These are phyloP conservation scores for Entoloma clypeatum DNA, from an alignment of 1,284 basidiomycete genomes.

Conservation along the genomic window DNA sequence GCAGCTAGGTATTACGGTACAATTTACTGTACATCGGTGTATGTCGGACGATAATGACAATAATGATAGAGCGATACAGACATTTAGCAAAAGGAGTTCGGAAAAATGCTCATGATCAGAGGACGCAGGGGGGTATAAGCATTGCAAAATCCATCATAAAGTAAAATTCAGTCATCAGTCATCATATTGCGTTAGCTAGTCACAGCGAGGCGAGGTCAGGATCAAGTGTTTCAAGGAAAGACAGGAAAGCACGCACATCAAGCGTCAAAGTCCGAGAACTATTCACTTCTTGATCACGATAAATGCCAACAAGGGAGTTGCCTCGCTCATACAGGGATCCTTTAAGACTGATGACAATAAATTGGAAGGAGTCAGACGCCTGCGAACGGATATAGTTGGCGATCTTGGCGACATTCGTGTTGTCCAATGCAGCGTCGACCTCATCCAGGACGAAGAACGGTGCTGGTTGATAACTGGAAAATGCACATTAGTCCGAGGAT, in stretches of 20 bases:
- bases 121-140: too few species aligned
- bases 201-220: background rate
- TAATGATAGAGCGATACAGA: too few species aligned
- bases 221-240: background rate
- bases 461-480: constrained; percentile 85
- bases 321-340: constrained; percentile 88
- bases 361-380: constrained; percentile 82
- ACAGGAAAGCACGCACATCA: constrained; percentile 60
- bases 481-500: constrained; percentile 2
- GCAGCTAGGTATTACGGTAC: too few species aligned
- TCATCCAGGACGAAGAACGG: constrained; percentile 99
- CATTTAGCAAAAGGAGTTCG: too few species aligned
- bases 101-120: too few species aligned
- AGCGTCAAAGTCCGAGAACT: constrained; percentile 86
- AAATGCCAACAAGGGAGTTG: constrained; percentile 90
- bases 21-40: too few species aligned
- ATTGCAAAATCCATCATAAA: too few species aligned
- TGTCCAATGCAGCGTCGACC: constrained; percentile 95
- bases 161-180: constrained; percentile 5
- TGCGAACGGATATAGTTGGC: constrained; percentile 87
- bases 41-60: too few species aligned
- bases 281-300: constrained; percentile 90
- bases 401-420: constrained; percentile 92
- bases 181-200: constrained; percentile 13
- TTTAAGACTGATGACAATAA: constrained; percentile 96